phyloP scores from a whole-genome alignment of 2,329 filamentous ascomycete genomes.

The Fusarium xylarioides region DNA sequence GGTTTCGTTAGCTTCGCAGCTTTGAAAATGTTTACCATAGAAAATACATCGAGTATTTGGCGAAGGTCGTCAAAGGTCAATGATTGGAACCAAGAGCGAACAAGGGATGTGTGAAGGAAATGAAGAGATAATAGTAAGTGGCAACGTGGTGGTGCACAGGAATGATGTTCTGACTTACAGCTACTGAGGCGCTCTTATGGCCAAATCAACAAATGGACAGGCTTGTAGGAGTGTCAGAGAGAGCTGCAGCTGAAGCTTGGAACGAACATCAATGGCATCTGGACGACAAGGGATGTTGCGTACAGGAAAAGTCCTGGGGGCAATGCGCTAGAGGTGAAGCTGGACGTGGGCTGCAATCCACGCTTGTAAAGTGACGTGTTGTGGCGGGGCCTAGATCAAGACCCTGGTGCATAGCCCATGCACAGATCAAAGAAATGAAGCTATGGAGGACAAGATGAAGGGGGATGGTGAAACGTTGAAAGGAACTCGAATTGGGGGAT shows the following conservation, averaged over 20 bases:
- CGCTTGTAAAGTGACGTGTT: slow-evolving; percentile 43
- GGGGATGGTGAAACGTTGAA: not conserved
- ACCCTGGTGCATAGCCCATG: slow-evolving; percentile 26
- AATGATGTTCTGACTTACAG: slow-evolving; percentile 32
- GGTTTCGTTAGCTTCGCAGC: slow-evolving; percentile 61
- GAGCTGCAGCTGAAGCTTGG: slow-evolving; percentile 16
- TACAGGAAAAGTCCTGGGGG: slow-evolving; percentile 29
- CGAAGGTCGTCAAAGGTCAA: not conserved
- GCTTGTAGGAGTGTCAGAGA: slow-evolving; percentile 30
- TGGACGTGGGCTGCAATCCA: slow-evolving; percentile 39
- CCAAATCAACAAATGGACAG: slow-evolving; percentile 8
- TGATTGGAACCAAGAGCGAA: not conserved
- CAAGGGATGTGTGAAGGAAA: not conserved
- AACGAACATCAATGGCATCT: slow-evolving; percentile 19
- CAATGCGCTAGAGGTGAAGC: slow-evolving; percentile 36
- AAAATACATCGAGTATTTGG: not conserved
- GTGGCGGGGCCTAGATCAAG: slow-evolving; percentile 40
- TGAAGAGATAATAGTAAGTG: slow-evolving; percentile 1
- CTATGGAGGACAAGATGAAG: slow-evolving; percentile 1
- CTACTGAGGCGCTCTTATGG: slow-evolving; percentile 23
- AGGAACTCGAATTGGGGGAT: not conserved
- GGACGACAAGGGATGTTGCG: slow-evolving; percentile 29
- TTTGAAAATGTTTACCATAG: slow-evolving; percentile 54
- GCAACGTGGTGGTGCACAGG: slow-evolving; percentile 9
- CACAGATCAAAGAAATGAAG: slow-evolving; percentile 21